phyloP scores from a whole-genome alignment of 1,284 basidiomycete species.

The Coniferiporia weirii region DNA sequence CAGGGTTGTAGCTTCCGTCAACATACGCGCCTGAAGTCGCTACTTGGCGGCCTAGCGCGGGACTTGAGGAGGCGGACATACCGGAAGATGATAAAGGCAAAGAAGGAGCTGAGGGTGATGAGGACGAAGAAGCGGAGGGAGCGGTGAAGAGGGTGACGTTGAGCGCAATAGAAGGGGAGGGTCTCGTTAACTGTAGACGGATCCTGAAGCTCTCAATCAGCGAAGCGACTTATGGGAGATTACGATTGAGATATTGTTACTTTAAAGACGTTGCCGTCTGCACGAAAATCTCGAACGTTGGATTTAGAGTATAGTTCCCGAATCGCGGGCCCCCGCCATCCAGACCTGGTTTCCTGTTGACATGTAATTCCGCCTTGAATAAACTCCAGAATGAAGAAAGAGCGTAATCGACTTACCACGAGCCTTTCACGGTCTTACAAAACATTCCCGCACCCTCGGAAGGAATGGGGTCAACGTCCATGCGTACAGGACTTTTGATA shows the following conservation, averaged over 20 bases:
- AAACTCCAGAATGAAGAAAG: neutral
- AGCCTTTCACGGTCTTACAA: conserved; percentile 54
- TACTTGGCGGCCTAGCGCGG: conserved; percentile 40
- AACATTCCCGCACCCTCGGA: conserved; percentile 94
- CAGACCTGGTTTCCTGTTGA: conserved; percentile 43
- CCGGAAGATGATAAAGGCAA: neutral
- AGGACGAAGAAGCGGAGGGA: conserved; percentile 10
- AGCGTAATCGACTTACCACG: conserved; percentile 48
- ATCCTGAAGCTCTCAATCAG: conserved; percentile 36
- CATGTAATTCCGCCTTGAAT: neutral
- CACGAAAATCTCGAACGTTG: conserved; percentile 59
- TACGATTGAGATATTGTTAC: conserved; percentile 36
- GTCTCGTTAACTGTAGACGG: conserved; percentile 55
- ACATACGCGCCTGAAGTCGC: conserved; percentile 75
- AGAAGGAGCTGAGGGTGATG: neutral
- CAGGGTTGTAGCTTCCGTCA: conserved; percentile 43
- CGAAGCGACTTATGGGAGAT: neutral
- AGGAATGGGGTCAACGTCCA: conserved; percentile 72
- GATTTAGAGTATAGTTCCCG: conserved; percentile 60
- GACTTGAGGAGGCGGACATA: conserved; percentile 8
- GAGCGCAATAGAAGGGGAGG: conserved; percentile 41
- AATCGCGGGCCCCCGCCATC: conserved; percentile 67
- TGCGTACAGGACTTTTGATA: conserved; percentile 57
- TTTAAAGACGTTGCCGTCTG: conserved; percentile 49
- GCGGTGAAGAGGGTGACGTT: conserved; percentile 58